Conservation (phyloP, 306 rosid species). For the Nissolia schottii region DNA sequence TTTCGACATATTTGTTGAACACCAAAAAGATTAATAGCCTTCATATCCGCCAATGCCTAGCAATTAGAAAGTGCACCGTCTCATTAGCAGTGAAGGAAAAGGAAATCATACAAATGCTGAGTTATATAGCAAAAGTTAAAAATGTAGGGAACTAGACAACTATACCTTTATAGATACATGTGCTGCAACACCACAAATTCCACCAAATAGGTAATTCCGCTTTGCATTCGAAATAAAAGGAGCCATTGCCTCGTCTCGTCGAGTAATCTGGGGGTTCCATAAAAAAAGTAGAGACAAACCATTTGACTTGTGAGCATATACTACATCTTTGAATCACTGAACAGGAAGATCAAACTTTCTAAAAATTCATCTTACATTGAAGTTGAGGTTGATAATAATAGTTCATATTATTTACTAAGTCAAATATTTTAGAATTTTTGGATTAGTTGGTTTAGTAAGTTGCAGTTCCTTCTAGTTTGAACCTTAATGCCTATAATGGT, state of each 20-base stretch:
- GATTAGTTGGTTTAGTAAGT: background rate
- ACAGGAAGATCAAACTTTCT: conserved; percentile 6
- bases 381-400: background rate
- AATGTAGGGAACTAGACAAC: background rate
- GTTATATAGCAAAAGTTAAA: background rate
- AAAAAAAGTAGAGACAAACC: conserved; percentile 18
- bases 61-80: conserved; percentile 23
- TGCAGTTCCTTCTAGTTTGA: conserved; percentile 10
- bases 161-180: conserved; percentile 74
- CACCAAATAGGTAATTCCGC: conserved; percentile 93
- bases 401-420: background rate
- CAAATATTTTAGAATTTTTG: background rate
- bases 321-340: conserved; percentile 16
- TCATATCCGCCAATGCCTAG: conserved; percentile 92
- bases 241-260: conserved; percentile 94
- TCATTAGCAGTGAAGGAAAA: conserved; percentile 29
- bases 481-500: background rate
- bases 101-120: background rate
- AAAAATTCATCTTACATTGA: background rate
- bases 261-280: conserved; percentile 71
- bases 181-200: conserved; percentile 89
- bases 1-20: conserved; percentile 99
- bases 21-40: conserved; percentile 90
- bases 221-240: conserved; percentile 77
- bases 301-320: conserved; percentile 16